A percentile compares a stretch with the other conserved stretches of the same genome.
Evolutionary conservation across 768 basidiomycete genomes (phyloP).

Genomic region (Pulveroboletus sp.): DNA sequence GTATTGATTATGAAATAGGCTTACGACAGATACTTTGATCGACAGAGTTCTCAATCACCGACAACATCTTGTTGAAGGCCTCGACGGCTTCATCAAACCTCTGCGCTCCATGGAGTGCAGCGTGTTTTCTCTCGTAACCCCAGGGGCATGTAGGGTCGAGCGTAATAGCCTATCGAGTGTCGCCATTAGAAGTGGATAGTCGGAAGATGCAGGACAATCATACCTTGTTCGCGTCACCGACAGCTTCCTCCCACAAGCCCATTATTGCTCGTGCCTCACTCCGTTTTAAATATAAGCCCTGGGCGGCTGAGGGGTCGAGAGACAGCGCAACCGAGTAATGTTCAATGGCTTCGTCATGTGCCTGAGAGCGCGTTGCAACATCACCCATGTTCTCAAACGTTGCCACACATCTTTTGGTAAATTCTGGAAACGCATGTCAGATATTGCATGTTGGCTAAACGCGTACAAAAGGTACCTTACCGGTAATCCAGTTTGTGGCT

Average conservation of each 20-base stretch:
- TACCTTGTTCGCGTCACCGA: conserved; percentile 14
- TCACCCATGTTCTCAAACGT: conserved; percentile 13
- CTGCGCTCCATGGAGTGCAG: conserved; percentile 6
- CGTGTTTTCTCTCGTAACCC: conserved; percentile 5
- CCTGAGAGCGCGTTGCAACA: conserved; percentile 1
- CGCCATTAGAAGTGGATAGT: not conserved
- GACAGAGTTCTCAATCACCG: conserved; percentile 1
- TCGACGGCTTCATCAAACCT: conserved; percentile 7
- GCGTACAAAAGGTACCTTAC: not conserved
- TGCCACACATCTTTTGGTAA: conserved; percentile 2
- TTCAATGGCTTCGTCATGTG: conserved; percentile 12
- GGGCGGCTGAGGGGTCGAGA: conserved; percentile 3
- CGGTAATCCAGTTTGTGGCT: conserved; percentile 3
- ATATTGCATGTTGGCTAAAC: not conserved
- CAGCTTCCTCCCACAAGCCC: conserved; percentile 13
- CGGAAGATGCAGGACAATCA: not conserved
- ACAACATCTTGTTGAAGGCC: conserved; percentile 4
- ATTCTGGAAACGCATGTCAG: not conserved
- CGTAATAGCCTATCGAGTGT: not conserved
- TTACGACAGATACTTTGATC: conserved; percentile 3
- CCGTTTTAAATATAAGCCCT: conserved; percentile 10
- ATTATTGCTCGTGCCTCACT: conserved; percentile 9
- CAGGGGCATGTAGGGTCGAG: conserved; percentile 7
- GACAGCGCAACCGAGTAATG: conserved; percentile 13
- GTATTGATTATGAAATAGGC: not conserved